These are phyloP conservation scores for Aquilaria sinensis DNA, from an alignment of 345 rosid genomes.

Conservation along the genomic window DNA sequence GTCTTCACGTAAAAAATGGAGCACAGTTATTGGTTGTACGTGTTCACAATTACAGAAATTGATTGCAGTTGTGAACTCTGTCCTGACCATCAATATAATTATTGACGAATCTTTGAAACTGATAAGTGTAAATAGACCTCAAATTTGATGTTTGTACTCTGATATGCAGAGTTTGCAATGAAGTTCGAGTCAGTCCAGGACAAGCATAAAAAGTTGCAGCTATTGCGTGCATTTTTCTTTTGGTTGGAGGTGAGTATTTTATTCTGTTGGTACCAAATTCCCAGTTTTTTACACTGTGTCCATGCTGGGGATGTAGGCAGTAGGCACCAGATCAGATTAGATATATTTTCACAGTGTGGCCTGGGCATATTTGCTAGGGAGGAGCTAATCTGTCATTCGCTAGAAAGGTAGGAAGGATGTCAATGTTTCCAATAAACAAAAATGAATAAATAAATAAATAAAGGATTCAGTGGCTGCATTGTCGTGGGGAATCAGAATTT, in stretches of 20 bases:
- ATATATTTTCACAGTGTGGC: neutral
- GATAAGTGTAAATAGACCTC: too few species aligned
- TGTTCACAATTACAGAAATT: too few species aligned
- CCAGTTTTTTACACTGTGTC: neutral
- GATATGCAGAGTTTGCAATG: slow-evolving; percentile 40
- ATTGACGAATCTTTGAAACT: too few species aligned
- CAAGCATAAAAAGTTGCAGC: slow-evolving; percentile 29
- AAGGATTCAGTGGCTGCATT: too few species aligned
- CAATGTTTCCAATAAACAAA: too few species aligned
- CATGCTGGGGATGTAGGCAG: neutral
- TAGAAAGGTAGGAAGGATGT: neutral
- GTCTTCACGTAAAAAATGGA: too few species aligned
- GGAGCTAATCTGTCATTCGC: slow-evolving; percentile 2
- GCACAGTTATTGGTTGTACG: too few species aligned
- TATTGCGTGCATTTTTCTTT: slow-evolving; percentile 75
- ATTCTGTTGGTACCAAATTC: slow-evolving; percentile 7
- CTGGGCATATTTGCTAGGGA: neutral
- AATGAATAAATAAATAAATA: too few species aligned
- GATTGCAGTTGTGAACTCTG: too few species aligned
- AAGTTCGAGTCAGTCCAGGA: slow-evolving; percentile 17
- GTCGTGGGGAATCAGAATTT: too few species aligned
- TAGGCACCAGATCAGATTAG: neutral
- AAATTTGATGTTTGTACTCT: too few species aligned
- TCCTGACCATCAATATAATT: too few species aligned
- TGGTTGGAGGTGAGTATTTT: slow-evolving; percentile 51